These are phyloP conservation scores for Aspergillus asperescens DNA, from an alignment of 495 filamentous ascomycete species.

Conservation along the genomic window DNA sequence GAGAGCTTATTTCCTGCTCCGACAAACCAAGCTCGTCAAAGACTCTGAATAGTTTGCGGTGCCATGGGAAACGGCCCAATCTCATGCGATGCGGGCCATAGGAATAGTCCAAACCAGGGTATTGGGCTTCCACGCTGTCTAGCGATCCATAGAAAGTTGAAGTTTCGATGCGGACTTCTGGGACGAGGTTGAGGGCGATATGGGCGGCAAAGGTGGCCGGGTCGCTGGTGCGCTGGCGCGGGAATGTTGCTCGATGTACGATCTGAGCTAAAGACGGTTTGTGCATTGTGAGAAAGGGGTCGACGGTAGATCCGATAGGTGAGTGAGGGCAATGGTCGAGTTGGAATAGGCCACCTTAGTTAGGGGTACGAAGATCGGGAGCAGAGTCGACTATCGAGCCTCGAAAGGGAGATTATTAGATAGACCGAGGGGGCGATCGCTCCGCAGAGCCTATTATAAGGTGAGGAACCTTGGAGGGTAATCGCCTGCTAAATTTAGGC, in stretches of 20 bases:
- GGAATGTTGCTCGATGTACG: slow-evolving; percentile 54
- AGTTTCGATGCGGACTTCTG: slow-evolving; percentile 82
- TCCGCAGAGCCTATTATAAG: slow-evolving; percentile 6
- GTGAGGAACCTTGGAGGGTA: slow-evolving; percentile 6
- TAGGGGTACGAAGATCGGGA: background rate
- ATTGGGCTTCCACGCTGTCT: slow-evolving; percentile 81
- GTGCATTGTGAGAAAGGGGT: slow-evolving; percentile 44
- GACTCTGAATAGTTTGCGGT: slow-evolving; percentile 72
- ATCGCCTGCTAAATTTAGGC: slow-evolving; percentile 8
- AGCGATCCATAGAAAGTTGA: slow-evolving; percentile 79
- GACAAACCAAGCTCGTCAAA: slow-evolving; percentile 79
- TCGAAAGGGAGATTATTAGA: background rate
- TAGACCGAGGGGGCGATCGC: slow-evolving; percentile 2
- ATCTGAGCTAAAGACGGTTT: slow-evolving; percentile 51
- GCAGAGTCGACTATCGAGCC: too few relatives aligned
- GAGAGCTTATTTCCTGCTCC: slow-evolving; percentile 62
- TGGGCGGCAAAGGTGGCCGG: slow-evolving; percentile 54
- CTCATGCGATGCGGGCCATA: slow-evolving; percentile 76
- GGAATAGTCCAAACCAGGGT: slow-evolving; percentile 86
- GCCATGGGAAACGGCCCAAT: slow-evolving; percentile 73
- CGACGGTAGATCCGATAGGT: background rate
- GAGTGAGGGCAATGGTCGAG: background rate
- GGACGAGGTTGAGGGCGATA: slow-evolving; percentile 66
- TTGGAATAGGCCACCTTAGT: slow-evolving; percentile 1
- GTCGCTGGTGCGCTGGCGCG: slow-evolving; percentile 50